These are phyloP conservation scores for Candida albicans DNA, from an alignment of 1,139 yeast species.

Conservation along the genomic window DNA sequence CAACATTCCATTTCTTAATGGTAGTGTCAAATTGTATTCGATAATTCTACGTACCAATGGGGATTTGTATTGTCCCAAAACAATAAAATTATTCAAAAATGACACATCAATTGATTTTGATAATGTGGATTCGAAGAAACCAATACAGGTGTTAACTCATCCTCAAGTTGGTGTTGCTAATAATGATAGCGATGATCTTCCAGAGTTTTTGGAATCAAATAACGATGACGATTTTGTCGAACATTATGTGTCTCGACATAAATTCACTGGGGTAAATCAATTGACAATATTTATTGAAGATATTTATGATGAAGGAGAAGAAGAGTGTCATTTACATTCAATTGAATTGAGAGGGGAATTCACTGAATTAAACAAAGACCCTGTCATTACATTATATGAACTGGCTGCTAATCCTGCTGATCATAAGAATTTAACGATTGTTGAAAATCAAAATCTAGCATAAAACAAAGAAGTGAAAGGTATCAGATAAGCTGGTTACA, in stretches of 20 bases:
- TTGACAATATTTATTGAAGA: conserved; percentile 67
- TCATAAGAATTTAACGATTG: conserved; percentile 51
- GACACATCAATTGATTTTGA: conserved; percentile 70
- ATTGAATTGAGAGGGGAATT: conserved; percentile 84
- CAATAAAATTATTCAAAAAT: conserved; percentile 73
- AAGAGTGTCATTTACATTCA: conserved; percentile 57
- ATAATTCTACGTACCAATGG: conserved; percentile 68
- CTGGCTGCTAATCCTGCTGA: conserved; percentile 92
- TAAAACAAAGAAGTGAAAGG: not conserved
- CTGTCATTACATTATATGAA: conserved; percentile 77
- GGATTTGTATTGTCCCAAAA: conserved; percentile 63
- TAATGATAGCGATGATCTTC: conserved; percentile 37
- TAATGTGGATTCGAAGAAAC: conserved; percentile 48
- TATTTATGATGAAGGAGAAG: conserved; percentile 62
- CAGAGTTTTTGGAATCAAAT: conserved; percentile 34
- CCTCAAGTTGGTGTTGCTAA: conserved; percentile 56
- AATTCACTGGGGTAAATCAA: conserved; percentile 69
- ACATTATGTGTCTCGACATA: conserved; percentile 74
- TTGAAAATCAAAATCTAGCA: conserved; percentile 7
- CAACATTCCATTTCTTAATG: conserved; percentile 71
- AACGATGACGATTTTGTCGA: conserved; percentile 66
- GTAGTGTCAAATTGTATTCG: conserved; percentile 72
- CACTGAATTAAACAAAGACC: conserved; percentile 60
- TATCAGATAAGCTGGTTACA: too few species aligned
- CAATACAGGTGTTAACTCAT: conserved; percentile 57